Percentiles rank a stretch among this genome's conserved stretches.
These are phyloP conservation scores for Fusarium verticillioides DNA, from an alignment of 2,329 filamentous ascomycete genomes.

Conservation along the genomic window DNA sequence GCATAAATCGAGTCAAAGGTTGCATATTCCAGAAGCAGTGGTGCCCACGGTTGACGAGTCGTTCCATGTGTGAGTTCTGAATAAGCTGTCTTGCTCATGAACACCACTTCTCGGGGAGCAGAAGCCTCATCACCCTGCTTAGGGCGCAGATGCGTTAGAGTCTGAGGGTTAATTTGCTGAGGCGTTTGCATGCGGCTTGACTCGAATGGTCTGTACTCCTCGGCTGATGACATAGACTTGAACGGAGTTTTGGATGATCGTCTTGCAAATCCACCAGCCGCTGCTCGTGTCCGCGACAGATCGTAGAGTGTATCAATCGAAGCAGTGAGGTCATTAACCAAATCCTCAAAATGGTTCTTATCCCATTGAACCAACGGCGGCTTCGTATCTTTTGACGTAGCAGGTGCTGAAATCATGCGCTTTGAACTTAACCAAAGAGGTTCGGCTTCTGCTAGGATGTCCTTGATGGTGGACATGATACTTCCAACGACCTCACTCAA, in stretches of 20 bases:
- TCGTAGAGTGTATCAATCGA: slow-evolving; percentile 85
- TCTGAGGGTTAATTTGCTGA: slow-evolving; percentile 66
- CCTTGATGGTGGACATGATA: slow-evolving; percentile 83
- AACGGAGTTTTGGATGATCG: slow-evolving; percentile 47
- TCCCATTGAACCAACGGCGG: slow-evolving; percentile 71
- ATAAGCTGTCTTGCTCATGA: slow-evolving; percentile 63
- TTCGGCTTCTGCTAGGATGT: slow-evolving; percentile 81
- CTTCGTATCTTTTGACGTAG: slow-evolving; percentile 63
- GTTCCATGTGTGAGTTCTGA: slow-evolving; percentile 58
- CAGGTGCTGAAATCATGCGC: slow-evolving; percentile 53
- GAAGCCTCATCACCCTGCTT: slow-evolving; percentile 52
- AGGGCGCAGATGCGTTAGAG: slow-evolving; percentile 60
- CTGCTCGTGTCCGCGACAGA: slow-evolving; percentile 73
- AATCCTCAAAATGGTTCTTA: slow-evolving; percentile 78
- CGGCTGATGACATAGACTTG: slow-evolving; percentile 52
- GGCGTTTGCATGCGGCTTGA: slow-evolving; percentile 71
- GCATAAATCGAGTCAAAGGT: slow-evolving; percentile 71
- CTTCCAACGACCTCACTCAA: slow-evolving; percentile 81
- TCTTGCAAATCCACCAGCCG: slow-evolving; percentile 53
- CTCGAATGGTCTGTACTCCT: slow-evolving; percentile 65
- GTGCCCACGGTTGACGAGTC: slow-evolving; percentile 60
- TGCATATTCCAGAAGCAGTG: slow-evolving; percentile 77
- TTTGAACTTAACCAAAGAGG: slow-evolving; percentile 74
- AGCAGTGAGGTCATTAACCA: slow-evolving; percentile 78
- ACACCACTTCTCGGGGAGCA: slow-evolving; percentile 58